Conservation (phyloP, 225 moss, liverwort and hornwort genomes). For the Physcomitrellopsis africana region DNA sequence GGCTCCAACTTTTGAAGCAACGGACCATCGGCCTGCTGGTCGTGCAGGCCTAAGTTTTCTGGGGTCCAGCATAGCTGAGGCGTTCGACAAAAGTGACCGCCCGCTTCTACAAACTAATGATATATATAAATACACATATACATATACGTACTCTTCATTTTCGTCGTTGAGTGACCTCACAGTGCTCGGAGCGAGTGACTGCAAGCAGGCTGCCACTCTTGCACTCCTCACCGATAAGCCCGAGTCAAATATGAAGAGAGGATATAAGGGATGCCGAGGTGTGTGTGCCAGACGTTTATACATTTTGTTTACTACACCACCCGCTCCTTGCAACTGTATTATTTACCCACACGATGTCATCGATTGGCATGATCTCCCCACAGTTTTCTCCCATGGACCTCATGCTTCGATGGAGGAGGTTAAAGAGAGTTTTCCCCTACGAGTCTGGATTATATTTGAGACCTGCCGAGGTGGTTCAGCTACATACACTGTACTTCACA, state of each 20-base stretch:
- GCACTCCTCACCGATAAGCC: neutral
- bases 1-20: constrained; percentile 24
- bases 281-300: neutral
- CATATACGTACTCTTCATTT: neutral
- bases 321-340: constrained; percentile 10
- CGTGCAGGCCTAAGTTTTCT: neutral
- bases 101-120: constrained; percentile 8
- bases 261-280: constrained; percentile 12
- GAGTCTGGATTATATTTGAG: neutral
- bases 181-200: neutral
- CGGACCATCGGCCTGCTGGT: no score
- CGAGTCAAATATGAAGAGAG: neutral
- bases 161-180: neutral
- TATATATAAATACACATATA: neutral
- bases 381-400: neutral
- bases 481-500: neutral
- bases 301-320: constrained; percentile 8
- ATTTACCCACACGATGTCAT: neutral
- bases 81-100: constrained; percentile 15
- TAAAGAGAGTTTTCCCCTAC: neutral
- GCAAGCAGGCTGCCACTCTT: neutral
- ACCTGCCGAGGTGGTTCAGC: constrained; percentile 7
- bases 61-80: constrained; percentile 10
- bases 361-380: neutral
- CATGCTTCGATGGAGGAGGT: neutral